A percentile compares a stretch with the other conserved stretches of the same genome.
Evolutionary conservation across 345 rosid species (phyloP).

Genomic region (Barbarea vulgaris): DNA sequence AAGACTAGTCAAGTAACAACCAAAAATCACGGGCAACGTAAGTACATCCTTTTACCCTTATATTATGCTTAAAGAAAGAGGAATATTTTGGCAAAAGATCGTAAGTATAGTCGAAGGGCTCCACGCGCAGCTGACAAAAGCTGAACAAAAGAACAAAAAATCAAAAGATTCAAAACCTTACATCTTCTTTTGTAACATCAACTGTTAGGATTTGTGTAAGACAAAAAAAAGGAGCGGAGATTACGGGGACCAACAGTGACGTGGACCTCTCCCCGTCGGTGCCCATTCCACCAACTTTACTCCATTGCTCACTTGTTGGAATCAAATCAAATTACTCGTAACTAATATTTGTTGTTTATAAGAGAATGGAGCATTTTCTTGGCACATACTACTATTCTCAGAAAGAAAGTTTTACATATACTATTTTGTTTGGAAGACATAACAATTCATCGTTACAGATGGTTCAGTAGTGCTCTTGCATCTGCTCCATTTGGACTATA

Average conservation of each 20-base stretch:
- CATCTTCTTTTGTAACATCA: slow-evolving; percentile 25
- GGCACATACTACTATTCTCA: not conserved
- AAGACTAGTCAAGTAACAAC: not conserved
- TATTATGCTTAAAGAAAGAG: slow-evolving; percentile 1
- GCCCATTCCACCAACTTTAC: slow-evolving; percentile 38
- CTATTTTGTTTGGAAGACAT: not conserved
- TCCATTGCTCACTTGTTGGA: slow-evolving; percentile 14
- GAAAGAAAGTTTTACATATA: not conserved
- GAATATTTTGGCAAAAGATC: slow-evolving; percentile 5
- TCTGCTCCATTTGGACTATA: not conserved
- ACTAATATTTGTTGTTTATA: not conserved
- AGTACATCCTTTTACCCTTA: slow-evolving; percentile 3
- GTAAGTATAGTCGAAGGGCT: slow-evolving; percentile 19
- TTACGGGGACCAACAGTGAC: slow-evolving; percentile 44
- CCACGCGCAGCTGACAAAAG: slow-evolving; percentile 36
- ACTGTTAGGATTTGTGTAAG: slow-evolving; percentile 36
- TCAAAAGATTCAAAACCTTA: slow-evolving; percentile 29
- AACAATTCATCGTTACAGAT: not conserved
- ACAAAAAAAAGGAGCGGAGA: slow-evolving; percentile 30
- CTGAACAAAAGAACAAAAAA: slow-evolving; percentile 27
- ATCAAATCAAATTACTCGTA: not conserved
- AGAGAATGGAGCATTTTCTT: not conserved
- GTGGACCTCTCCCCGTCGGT: slow-evolving; percentile 42
- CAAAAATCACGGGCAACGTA: slow-evolving; percentile 30
- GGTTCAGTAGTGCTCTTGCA: not conserved